These are phyloP conservation scores for Backusella mclennaniae DNA, from an alignment of 192 early-diverging fungal genomes.

Conservation along the genomic window DNA sequence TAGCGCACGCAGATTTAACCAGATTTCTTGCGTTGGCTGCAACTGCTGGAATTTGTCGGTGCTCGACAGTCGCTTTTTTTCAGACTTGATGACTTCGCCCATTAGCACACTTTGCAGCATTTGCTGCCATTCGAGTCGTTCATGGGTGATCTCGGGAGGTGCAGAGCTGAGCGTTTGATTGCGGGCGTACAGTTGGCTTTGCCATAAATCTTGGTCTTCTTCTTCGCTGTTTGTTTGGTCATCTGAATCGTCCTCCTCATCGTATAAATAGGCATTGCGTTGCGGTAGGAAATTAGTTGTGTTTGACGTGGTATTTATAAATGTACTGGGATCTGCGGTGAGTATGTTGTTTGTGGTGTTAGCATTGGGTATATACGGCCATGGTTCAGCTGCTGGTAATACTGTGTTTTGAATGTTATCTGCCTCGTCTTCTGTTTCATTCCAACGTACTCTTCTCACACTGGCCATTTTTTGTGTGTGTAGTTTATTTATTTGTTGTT, in stretches of 20 bases:
- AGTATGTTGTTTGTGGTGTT: neutral
- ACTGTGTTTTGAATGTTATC: neutral
- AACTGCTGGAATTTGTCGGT: slow-evolving; percentile 43
- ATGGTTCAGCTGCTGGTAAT: neutral
- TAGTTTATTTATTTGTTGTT: neutral
- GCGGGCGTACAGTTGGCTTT: slow-evolving; percentile 22
- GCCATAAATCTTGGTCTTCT: slow-evolving; percentile 15
- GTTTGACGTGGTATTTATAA: neutral
- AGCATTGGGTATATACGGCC: slow-evolving; percentile 5
- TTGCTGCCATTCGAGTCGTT: slow-evolving; percentile 83
- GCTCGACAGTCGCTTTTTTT: slow-evolving; percentile 69
- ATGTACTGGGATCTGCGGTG: neutral
- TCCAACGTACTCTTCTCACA: slow-evolving; percentile 27
- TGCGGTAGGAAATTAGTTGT: neutral
- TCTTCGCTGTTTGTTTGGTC: slow-evolving; percentile 15
- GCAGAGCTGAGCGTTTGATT: slow-evolving; percentile 15
- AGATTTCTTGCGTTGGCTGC: slow-evolving; percentile 56
- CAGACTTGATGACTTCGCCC: slow-evolving; percentile 84
- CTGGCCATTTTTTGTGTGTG: neutral
- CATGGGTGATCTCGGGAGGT: slow-evolving; percentile 47
- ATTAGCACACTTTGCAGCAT: slow-evolving; percentile 80
- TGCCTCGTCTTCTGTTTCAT: slow-evolving; percentile 2
- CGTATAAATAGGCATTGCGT: neutral
- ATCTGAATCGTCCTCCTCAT: slow-evolving; percentile 5
- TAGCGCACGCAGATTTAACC: slow-evolving; percentile 69